Evolutionary conservation across 176 grass and related monocot species (phyloP).

Genomic region (Eleusine coracana): DNA sequence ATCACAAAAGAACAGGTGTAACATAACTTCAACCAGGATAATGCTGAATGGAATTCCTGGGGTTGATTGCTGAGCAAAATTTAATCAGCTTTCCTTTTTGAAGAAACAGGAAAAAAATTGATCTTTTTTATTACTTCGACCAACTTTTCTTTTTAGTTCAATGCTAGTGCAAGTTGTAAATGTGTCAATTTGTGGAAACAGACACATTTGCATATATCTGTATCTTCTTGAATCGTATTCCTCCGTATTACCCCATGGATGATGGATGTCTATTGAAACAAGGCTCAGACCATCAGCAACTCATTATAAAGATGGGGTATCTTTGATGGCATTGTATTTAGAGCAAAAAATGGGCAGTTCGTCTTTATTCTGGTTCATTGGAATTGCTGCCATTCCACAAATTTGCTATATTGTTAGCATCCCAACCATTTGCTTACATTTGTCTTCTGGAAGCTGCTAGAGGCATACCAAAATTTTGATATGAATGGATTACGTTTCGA

Average conservation of each 20-base stretch:
- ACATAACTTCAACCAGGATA: conserved; percentile 6
- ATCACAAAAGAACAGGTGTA: conserved; percentile 3
- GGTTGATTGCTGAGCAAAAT: conserved; percentile 13
- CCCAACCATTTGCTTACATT: no score
- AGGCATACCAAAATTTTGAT: no score
- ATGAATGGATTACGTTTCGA: no score
- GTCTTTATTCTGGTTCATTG: no score
- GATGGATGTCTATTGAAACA: not conserved
- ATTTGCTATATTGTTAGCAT: no score
- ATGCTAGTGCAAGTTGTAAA: not conserved
- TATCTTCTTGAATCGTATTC: not conserved
- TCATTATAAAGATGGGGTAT: no score
- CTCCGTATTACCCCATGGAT: not conserved
- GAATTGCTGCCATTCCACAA: no score
- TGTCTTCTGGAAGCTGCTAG: no score
- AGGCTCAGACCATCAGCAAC: no score
- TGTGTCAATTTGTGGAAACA: conserved; percentile 9
- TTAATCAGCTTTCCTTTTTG: not conserved
- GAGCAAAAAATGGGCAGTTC: no score
- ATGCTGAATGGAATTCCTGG: conserved; percentile 11
- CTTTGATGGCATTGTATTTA: no score
- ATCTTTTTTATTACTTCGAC: not conserved
- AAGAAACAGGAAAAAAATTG: not conserved
- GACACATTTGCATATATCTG: not conserved
- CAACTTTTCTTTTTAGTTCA: not conserved